Percentiles rank a stretch among this genome's conserved stretches.
Conservation (phyloP, 1,139 yeast genomes). For the Blastobotrys raffinosifermentans region DNA sequence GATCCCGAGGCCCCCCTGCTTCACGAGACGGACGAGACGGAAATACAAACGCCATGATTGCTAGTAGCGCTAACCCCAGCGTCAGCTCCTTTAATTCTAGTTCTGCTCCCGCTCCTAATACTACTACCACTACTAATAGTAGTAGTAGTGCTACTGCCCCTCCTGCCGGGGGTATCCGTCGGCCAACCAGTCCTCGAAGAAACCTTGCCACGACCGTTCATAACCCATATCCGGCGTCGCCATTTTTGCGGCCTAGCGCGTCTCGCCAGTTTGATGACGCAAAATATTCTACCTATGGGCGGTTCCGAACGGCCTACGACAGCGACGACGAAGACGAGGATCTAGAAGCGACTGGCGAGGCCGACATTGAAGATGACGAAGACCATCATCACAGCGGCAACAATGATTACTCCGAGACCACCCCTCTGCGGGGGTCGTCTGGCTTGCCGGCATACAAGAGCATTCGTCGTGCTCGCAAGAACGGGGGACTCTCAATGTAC, state of each 20-base stretch:
- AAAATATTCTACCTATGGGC: constrained; percentile 6
- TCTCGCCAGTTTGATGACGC: constrained; percentile 12
- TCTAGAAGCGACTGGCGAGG: constrained; percentile 26
- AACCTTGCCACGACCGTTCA: neutral
- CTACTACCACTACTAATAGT: neutral
- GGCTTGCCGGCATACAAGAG: constrained; percentile 5
- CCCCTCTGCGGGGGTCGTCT: constrained; percentile 24
- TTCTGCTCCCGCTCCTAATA: neutral
- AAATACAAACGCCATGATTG: neutral
- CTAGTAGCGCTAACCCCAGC: too few species aligned
- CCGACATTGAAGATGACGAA: constrained; percentile 28
- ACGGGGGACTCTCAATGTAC: constrained; percentile 19
- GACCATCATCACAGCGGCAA: constrained; percentile 22
- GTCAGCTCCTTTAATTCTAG: neutral
- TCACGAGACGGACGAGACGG: neutral
- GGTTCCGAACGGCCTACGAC: constrained; percentile 18
- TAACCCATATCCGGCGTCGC: constrained; percentile 5
- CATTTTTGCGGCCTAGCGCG: constrained; percentile 10
- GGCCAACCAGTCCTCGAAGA: neutral
- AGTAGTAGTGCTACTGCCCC: constrained; percentile 1
- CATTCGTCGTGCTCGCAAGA: constrained; percentile 20
- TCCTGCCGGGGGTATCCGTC: neutral
- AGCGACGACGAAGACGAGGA: constrained; percentile 29
- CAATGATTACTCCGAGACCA: constrained; percentile 24
- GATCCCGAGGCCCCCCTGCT: too few species aligned